A percentile compares a stretch with the other conserved stretches of the same genome.
phyloP scores from a whole-genome alignment of 2,329 filamentous ascomycete genomes.

The Aspergillaceae sp. region DNA sequence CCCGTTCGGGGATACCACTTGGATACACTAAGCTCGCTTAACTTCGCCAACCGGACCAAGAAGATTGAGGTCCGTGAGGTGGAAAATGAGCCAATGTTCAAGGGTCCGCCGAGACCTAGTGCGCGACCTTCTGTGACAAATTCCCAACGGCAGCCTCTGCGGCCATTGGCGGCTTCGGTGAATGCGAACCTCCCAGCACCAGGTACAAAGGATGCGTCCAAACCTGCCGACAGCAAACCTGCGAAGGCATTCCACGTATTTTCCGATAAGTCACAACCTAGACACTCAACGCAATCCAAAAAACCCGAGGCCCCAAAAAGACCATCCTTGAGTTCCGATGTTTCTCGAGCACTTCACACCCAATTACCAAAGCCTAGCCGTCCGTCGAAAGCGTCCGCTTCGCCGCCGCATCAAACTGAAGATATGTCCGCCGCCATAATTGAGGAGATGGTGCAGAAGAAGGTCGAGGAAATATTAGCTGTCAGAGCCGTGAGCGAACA shows the following conservation, averaged over 20 bases:
- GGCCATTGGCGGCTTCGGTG: conserved; percentile 65
- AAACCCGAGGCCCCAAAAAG: conserved; percentile 40
- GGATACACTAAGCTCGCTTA: conserved; percentile 86
- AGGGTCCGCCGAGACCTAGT: conserved; percentile 56
- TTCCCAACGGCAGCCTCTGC: conserved; percentile 63
- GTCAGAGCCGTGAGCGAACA: conserved; percentile 57
- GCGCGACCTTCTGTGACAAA: conserved; percentile 33
- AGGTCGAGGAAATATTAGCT: conserved; percentile 81
- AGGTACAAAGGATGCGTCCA: conserved; percentile 42
- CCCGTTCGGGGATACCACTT: conserved; percentile 88
- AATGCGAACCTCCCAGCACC: conserved; percentile 59
- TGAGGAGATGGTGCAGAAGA: conserved; percentile 84
- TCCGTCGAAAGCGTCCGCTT: conserved; percentile 9
- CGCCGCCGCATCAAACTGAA: conserved; percentile 31
- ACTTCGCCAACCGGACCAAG: conserved; percentile 91
- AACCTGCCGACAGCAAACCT: conserved; percentile 57
- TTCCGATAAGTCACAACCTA: conserved; percentile 53
- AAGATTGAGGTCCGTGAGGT: conserved; percentile 93
- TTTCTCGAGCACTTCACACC: conserved; percentile 14
- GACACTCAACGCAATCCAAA: conserved; percentile 36
- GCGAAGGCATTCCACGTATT: conserved; percentile 81
- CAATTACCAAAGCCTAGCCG: conserved; percentile 46
- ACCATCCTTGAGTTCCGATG: conserved; percentile 30
- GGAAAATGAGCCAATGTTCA: conserved; percentile 89
- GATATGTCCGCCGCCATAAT: conserved; percentile 64